These are phyloP conservation scores for Colletotrichum shisoi DNA, from an alignment of 2,329 filamentous ascomycete species.

Conservation along the genomic window DNA sequence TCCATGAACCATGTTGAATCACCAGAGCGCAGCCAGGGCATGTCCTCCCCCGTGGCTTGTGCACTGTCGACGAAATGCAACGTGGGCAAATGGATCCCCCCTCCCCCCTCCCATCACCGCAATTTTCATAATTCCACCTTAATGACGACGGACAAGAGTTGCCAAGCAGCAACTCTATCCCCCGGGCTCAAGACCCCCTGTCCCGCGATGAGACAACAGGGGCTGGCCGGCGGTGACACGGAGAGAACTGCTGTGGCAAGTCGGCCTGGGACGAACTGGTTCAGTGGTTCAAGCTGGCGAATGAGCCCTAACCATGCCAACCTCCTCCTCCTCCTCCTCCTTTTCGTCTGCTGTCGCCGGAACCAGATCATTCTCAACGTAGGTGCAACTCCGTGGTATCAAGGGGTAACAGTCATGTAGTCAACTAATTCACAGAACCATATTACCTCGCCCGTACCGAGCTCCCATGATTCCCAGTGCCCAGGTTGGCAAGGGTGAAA, in stretches of 20 bases:
- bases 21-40: background rate
- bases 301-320: background rate
- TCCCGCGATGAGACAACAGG: background rate
- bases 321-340: background rate
- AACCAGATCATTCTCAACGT: conserved; percentile 20
- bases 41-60: background rate
- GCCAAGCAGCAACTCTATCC: background rate
- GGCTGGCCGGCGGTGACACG: background rate
- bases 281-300: background rate
- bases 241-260: too few species aligned
- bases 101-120: background rate
- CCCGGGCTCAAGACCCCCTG: background rate
- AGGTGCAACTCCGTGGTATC: too few species aligned
- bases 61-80: background rate
- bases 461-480: background rate
- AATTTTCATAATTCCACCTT: conserved; percentile 1
- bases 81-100: background rate
- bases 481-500: conserved; percentile 9
- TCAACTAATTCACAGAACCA: conserved; percentile 2
- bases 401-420: background rate
- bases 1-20: too few species aligned
- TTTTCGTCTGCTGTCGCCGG: background rate
- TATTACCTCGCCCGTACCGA: conserved; percentile 3
- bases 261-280: too few species aligned
- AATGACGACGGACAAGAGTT: conserved; percentile 12